These are phyloP conservation scores for Friedmanniomyces simplex DNA, from an alignment of 495 filamentous ascomycete genomes.

Conservation along the genomic window DNA sequence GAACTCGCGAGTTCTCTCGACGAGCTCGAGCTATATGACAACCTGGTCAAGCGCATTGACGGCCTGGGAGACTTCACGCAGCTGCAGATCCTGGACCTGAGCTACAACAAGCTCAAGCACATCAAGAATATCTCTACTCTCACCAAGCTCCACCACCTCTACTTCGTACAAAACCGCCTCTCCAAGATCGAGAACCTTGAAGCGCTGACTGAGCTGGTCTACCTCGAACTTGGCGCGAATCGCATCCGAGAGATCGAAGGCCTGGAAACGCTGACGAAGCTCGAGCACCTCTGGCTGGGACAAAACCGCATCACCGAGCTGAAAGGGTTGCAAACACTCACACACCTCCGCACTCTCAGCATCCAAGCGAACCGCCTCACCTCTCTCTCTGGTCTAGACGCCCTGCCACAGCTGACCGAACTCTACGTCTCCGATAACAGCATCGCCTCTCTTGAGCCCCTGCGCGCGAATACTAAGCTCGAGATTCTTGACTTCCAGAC, in stretches of 20 bases:
- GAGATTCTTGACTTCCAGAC: constrained; percentile 81
- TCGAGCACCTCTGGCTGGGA: constrained; percentile 90
- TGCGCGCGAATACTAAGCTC: constrained; percentile 58
- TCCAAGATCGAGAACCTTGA: constrained; percentile 74
- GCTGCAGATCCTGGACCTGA: constrained; percentile 74
- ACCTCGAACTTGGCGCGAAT: constrained; percentile 87
- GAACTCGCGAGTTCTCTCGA: constrained; percentile 51
- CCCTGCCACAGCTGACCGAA: constrained; percentile 75
- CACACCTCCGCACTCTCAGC: constrained; percentile 77
- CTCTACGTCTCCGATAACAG: constrained; percentile 97
- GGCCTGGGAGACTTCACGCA: constrained; percentile 67
- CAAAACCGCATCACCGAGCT: constrained; percentile 96
- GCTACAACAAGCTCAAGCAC: constrained; percentile 99
- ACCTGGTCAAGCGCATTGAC: constrained; percentile 79
- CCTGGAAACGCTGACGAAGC: constrained; percentile 57
- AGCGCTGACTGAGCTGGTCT: constrained; percentile 58
- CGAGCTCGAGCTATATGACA: constrained; percentile 96
- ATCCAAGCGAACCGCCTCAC: constrained; percentile 96
- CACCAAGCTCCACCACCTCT: constrained; percentile 69
- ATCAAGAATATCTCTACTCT: constrained; percentile 84
- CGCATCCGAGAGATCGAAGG: constrained; percentile 83
- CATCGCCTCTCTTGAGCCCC: constrained; percentile 64
- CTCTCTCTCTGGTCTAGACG: constrained; percentile 60
- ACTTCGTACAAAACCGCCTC: constrained; percentile 94
- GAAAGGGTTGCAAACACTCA: constrained; percentile 58